These are phyloP conservation scores for Aureobasidium sp. DNA, from an alignment of 2,329 filamentous ascomycete genomes.

Conservation along the genomic window DNA sequence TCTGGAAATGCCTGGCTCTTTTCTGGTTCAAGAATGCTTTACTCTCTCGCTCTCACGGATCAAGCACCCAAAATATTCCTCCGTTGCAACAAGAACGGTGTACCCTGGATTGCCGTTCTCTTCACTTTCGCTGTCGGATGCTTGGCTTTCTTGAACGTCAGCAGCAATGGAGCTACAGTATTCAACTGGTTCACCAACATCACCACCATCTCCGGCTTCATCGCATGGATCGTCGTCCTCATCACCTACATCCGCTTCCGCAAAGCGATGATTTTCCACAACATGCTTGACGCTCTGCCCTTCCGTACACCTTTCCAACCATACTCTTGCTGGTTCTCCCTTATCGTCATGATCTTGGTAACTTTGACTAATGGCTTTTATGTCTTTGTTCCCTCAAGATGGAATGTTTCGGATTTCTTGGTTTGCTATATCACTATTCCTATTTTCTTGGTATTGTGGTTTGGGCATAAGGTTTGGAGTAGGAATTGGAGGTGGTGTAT, in stretches of 20 bases:
- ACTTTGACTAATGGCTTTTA: conserved; percentile 51
- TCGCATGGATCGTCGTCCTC: conserved; percentile 31
- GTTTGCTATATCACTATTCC: conserved; percentile 47
- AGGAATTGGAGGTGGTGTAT: conserved; percentile 24
- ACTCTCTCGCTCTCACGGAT: conserved; percentile 45
- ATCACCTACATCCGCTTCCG: conserved; percentile 45
- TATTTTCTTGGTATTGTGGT: conserved; percentile 38
- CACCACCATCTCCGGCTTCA: conserved; percentile 29
- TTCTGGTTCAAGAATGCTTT: conserved; percentile 48
- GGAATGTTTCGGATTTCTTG: conserved; percentile 40
- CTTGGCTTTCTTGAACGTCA: conserved; percentile 30
- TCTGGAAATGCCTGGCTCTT: conserved; percentile 54
- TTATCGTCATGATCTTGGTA: conserved; percentile 39
- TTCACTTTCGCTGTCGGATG: conserved; percentile 32
- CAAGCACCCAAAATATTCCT: conserved; percentile 51
- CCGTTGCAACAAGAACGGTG: conserved; percentile 36
- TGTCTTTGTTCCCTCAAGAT: conserved; percentile 41
- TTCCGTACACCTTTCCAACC: conserved; percentile 45
- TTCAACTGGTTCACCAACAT: conserved; percentile 36
- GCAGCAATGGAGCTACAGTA: conserved; percentile 26
- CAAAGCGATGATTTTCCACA: conserved; percentile 43
- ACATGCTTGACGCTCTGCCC: conserved; percentile 35
- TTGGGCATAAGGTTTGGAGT: conserved; percentile 29
- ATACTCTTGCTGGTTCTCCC: conserved; percentile 42
- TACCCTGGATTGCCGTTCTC: conserved; percentile 44